Base-by-base conservation (phyloP, 2,329 filamentous ascomycete species). In the Blumeriella jaapii region DNA sequence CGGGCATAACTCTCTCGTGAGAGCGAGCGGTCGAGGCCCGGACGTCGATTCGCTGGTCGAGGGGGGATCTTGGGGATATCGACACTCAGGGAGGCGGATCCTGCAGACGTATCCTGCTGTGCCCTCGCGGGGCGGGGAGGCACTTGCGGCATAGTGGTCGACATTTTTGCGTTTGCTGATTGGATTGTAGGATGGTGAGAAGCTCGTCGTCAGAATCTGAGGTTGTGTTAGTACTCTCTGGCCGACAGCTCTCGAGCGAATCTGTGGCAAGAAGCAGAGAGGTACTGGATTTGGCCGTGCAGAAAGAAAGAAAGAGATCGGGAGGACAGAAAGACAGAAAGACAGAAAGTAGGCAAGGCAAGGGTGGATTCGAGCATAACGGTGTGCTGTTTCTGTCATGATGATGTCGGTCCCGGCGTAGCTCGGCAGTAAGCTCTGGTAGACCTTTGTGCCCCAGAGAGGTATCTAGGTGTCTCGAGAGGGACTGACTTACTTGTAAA, bases 1-100 rank as follows among this genome's bases (percentile, higher is more conserved):
- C 75, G 84, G 22, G 85, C 82, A 57, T 82, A 94, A 50, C 78
- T 78, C 50, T 84, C 79, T 48, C 78, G 74, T 48, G 74, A 71
- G 27, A 78, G 58, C 18, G 84, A 83, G 58, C 85, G 81, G 46
- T 85, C 78, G 49, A 75, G 55, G n/a, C n/a, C n/a, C n/a, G n/a
- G n/a, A 48, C 64, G 69, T 55, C 78, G 78, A 48, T 66, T 65
- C 34, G 57, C 47, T 4, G 87, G 87, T 44, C 87, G 82, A 42
- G 85, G 81, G 45, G 87, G 87, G 31, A 94, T 69, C 53, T 72
- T 74, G 42, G 87, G 86, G 26, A 73, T 61, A 27, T 74, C 69
- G 40, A 38, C 42, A 34, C 49, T 45, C 31, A 55, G 40, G 18
- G 47, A 42, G 38, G 30, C 43, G 24, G 62, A 59, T 35, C 60